Base-by-base conservation (phyloP, 148 eudicot species). In the Rhododendron kiyosumense region DNA sequence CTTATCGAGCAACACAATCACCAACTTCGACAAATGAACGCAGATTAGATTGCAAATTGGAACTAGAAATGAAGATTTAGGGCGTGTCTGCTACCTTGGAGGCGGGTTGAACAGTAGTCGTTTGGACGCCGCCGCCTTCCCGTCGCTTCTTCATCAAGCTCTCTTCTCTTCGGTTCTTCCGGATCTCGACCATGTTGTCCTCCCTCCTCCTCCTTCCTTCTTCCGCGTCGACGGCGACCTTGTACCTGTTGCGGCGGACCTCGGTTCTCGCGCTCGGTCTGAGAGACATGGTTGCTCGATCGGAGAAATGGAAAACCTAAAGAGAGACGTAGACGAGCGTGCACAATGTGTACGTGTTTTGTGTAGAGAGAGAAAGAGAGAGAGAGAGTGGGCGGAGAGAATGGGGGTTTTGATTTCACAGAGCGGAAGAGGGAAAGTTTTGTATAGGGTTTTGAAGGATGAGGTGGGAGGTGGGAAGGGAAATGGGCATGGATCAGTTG, bases 161-260 rank as follows among this genome's bases (percentile, higher is more conserved):
- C 73, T 90, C 91, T 76, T 90, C 91, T 49, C 91, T 83, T 43
- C 81, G 59, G 26, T 17, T 86, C 87, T 90, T 90, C 0, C 91
- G 90, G 80, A 90, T 90, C 91, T 90, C 91, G 10, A 90, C 91
- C 88, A 90, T 81, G 84, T 90, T 89, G 71, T 90, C 91, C 61
- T 90, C 91, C 67, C 91, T 90, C 80, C 91, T 46, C 73, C 91
- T 83, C 28, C 91, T 81, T 1, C 90, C 91, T 41, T 88, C 88
- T 0, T 90, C 91, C 3, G 90, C 91, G 74, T 90, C 91, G 43
- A 90, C 91, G 78, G 88, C 83, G 57, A 86, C 87, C 57, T 90
- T 90, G 90, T 90, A 90, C 82, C 67, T 85, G 84, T 80, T 90
- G 65, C 88, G 88, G 78, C 91, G 90, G 34, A 76, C 87, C 18